phyloP scores from a whole-genome alignment of 2,329 filamentous ascomycete species.

The Drechslerella dactyloides region DNA sequence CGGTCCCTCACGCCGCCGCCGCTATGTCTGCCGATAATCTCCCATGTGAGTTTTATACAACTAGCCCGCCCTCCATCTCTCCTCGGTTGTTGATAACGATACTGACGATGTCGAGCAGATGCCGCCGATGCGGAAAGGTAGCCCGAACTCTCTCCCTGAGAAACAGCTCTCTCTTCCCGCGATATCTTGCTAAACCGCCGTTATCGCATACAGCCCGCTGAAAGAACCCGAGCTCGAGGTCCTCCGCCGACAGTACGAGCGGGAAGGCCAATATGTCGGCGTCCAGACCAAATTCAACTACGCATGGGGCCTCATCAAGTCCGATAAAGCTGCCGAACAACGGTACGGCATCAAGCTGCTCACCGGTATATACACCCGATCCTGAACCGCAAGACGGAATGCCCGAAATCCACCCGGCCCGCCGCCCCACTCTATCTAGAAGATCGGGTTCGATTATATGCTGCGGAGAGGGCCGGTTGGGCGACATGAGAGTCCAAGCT shows the following conservation, averaged over 20 bases:
- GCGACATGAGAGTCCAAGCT: slow-evolving; percentile 5
- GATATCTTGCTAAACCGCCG: slow-evolving; percentile 45
- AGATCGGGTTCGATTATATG: not conserved
- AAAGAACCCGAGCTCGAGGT: slow-evolving; percentile 92
- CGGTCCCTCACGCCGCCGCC: not conserved
- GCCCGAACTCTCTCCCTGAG: slow-evolving; percentile 53
- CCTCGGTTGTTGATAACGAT: slow-evolving; percentile 20
- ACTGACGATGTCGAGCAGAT: slow-evolving; percentile 66
- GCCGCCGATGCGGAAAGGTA: slow-evolving; percentile 96
- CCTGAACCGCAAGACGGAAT: not conserved
- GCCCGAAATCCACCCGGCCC: not conserved
- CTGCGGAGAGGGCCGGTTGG: not conserved
- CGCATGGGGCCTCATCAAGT: slow-evolving; percentile 98
- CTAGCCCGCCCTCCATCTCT: slow-evolving; percentile 48
- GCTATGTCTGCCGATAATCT: slow-evolving; percentile 57
- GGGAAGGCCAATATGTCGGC: slow-evolving; percentile 94
- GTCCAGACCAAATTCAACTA: slow-evolving; percentile 99
- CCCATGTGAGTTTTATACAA: slow-evolving; percentile 59
- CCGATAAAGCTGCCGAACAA: slow-evolving; percentile 79
- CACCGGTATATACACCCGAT: slow-evolving; percentile 49
- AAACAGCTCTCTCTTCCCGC: slow-evolving; percentile 8
- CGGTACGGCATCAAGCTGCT: slow-evolving; percentile 92
- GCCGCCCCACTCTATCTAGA: not conserved
- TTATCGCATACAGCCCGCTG: slow-evolving; percentile 69
- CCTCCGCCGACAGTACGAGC: slow-evolving; percentile 91